A percentile compares a stretch with the other conserved stretches of the same genome.
Evolutionary conservation across 2,329 filamentous ascomycete genomes (phyloP).

Genomic region (Diaporthe ilicicola): DNA sequence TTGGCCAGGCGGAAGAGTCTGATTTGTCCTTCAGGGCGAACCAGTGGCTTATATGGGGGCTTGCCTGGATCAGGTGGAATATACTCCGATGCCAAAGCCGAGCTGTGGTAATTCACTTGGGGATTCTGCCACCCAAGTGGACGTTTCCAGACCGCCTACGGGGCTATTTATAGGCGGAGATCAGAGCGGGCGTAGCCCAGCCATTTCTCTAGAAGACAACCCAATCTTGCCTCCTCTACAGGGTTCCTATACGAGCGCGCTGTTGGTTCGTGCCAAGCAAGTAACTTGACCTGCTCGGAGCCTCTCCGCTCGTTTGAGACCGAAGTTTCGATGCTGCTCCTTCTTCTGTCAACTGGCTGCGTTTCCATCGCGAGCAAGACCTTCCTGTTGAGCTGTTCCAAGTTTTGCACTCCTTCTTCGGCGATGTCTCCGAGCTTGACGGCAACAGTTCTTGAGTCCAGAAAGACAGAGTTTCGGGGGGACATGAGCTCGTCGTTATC

Average conservation of each 20-base stretch:
- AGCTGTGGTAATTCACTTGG: too few species aligned
- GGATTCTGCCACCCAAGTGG: too few species aligned
- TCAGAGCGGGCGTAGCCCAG: too few species aligned
- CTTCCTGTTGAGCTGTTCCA: constrained; percentile 3
- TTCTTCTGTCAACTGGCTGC: not conserved
- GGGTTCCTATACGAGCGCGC: too few species aligned
- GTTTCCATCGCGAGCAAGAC: not conserved
- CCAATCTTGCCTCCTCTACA: too few species aligned
- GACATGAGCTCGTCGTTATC: not conserved
- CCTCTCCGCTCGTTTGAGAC: not conserved
- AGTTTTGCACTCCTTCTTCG: not conserved
- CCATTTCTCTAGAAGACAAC: too few species aligned
- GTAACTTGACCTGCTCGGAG: not conserved
- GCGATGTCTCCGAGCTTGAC: not conserved
- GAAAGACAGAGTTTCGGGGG: not conserved
- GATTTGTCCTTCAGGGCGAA: not conserved
- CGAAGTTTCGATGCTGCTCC: not conserved
- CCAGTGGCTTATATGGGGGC: not conserved
- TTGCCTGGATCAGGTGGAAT: not conserved
- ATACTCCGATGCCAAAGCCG: not conserved
- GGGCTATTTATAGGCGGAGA: too few species aligned
- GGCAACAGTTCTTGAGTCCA: not conserved
- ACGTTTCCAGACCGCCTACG: too few species aligned
- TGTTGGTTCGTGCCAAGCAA: not conserved
- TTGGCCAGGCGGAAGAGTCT: not conserved